These are phyloP conservation scores for Chaetomium olivaceum DNA, from an alignment of 2,329 filamentous ascomycete genomes.

Conservation along the genomic window DNA sequence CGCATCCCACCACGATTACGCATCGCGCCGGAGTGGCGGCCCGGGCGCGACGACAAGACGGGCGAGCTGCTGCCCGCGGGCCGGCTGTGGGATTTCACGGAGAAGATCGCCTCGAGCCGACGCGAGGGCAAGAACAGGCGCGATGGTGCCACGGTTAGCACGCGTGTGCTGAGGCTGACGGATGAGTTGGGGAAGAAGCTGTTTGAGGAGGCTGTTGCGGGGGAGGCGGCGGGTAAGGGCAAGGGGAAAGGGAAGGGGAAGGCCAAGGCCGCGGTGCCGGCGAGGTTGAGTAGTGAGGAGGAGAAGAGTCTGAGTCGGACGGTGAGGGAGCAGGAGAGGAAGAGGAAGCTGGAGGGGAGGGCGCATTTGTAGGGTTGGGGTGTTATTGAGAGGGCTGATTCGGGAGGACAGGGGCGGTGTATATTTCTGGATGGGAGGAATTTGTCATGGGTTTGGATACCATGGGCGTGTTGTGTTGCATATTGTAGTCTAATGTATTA, in stretches of 20 bases:
- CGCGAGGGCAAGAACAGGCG: slow-evolving; percentile 93
- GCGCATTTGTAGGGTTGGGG: slow-evolving; percentile 40
- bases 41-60: slow-evolving; percentile 61
- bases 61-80: slow-evolving; percentile 68
- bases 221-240: slow-evolving; percentile 42
- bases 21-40: slow-evolving; percentile 74
- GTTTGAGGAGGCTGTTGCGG: slow-evolving; percentile 58
- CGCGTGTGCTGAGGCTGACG: slow-evolving; percentile 74
- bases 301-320: slow-evolving; percentile 45
- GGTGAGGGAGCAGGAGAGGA: slow-evolving; percentile 49
- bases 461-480: neutral
- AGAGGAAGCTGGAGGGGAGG: slow-evolving; percentile 52
- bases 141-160: slow-evolving; percentile 88
- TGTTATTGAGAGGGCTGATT: neutral
- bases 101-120: slow-evolving; percentile 77
- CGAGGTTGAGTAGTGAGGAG: slow-evolving; percentile 54
- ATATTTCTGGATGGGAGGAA: neutral
- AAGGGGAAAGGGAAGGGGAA: slow-evolving; percentile 39
- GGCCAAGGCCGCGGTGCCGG: slow-evolving; percentile 39
- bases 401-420: neutral
- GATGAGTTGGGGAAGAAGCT: slow-evolving; percentile 71
- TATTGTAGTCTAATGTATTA: neutral
- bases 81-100: slow-evolving; percentile 86
- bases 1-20: slow-evolving; percentile 64
- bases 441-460: neutral